Conservation (phyloP, 2,329 filamentous ascomycete genomes). For the Fusarium domesticum region DNA sequence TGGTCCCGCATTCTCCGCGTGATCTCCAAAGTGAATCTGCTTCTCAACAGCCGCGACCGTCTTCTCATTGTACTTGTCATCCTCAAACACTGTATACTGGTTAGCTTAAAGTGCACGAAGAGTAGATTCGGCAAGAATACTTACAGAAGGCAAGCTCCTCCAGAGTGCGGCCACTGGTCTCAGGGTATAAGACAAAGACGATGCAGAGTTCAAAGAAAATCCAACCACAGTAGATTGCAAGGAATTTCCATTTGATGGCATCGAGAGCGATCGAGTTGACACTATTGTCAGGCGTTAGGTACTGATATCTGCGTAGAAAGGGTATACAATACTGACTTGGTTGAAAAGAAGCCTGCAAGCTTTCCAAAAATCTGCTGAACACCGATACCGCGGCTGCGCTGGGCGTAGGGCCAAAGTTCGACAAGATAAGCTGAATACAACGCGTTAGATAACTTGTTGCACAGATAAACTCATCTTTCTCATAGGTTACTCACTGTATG, state of each 20-base stretch:
- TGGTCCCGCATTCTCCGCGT: constrained; percentile 6
- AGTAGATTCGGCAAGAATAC: constrained; percentile 10
- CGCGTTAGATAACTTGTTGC: constrained; percentile 2
- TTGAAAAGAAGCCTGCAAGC: constrained; percentile 40
- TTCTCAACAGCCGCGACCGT: constrained; percentile 42
- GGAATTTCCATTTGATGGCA: constrained; percentile 41
- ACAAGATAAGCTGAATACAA: constrained; percentile 48
- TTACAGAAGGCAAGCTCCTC: constrained; percentile 58
- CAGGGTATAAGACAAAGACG: constrained; percentile 82
- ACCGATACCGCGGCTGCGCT: constrained; percentile 56
- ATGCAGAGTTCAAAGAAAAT: constrained; percentile 40
- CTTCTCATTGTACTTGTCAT: constrained; percentile 37
- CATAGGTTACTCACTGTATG: constrained; percentile 25
- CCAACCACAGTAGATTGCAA: constrained; percentile 44
- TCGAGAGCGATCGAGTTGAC: constrained; percentile 44
- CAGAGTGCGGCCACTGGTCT: constrained; percentile 71
- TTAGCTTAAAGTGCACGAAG: background rate
- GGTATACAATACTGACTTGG: constrained; percentile 23
- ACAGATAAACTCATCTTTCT: too few species aligned
- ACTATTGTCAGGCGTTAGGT: background rate
- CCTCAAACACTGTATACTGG: constrained; percentile 38
- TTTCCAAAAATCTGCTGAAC: constrained; percentile 54
- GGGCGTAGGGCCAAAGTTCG: constrained; percentile 57
- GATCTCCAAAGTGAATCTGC: constrained; percentile 29
- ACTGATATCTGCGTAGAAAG: too few species aligned